A percentile compares a stretch with the other conserved stretches of the same genome.
Evolutionary conservation across 441 rosid genomes (phyloP).

Genomic region (Monsonia emarginata): DNA sequence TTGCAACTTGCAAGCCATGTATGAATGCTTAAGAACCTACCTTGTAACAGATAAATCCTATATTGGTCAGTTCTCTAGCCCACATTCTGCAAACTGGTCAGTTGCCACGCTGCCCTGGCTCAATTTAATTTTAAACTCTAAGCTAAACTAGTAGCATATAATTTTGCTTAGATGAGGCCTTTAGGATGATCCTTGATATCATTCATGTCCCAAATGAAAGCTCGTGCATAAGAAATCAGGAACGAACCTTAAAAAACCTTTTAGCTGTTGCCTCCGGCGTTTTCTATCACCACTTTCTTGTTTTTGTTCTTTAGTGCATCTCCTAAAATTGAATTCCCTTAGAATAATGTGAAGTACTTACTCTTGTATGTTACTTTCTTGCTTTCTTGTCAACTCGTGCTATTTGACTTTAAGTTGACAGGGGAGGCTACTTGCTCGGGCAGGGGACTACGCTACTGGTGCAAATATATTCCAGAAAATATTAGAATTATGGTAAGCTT

Average conservation of each 20-base stretch:
- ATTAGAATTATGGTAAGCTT: constrained; percentile 66
- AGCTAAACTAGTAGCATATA: background rate
- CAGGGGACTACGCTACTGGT: constrained; percentile 63
- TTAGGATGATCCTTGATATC: background rate
- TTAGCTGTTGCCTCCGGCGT: background rate
- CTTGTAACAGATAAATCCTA: background rate
- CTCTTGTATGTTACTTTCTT: constrained; percentile 10
- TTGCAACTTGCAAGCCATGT: background rate
- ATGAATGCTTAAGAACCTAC: background rate
- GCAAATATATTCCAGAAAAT: constrained; percentile 57
- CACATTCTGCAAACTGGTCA: background rate
- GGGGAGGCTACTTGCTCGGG: constrained; percentile 95
- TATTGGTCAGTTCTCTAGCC: background rate
- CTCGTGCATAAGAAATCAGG: constrained; percentile 4
- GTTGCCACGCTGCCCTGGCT: background rate
- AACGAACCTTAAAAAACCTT: background rate
- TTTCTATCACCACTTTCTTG: background rate
- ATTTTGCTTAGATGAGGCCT: background rate
- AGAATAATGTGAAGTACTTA: background rate
- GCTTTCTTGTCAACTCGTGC: constrained; percentile 34
- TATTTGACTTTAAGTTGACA: constrained; percentile 88
- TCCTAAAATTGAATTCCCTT: background rate
- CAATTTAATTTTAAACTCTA: background rate
- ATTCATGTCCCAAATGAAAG: constrained; percentile 3
- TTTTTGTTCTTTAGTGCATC: background rate